Conservation (phyloP, 495 filamentous ascomycete species). For the Podospora anserina region DNA sequence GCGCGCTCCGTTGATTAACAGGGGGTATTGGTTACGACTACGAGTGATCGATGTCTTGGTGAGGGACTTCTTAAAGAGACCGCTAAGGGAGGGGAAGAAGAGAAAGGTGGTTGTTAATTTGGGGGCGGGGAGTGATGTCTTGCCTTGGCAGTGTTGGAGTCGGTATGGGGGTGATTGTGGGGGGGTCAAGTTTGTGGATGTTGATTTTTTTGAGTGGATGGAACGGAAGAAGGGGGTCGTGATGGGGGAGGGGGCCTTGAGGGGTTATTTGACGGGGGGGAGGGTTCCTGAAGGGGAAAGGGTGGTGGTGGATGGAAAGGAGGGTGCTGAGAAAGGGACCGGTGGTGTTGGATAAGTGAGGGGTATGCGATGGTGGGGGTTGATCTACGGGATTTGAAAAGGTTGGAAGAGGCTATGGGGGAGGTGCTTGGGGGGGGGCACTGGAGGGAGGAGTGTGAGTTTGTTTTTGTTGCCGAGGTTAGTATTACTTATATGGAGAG, state of each 20-base stretch:
- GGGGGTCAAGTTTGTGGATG: constrained; percentile 68
- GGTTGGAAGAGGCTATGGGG: constrained; percentile 55
- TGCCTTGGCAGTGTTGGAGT: constrained; percentile 79
- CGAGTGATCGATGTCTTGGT: constrained; percentile 72
- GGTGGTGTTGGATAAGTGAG: constrained; percentile 59
- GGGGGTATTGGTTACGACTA: constrained; percentile 85
- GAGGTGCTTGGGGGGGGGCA: constrained; percentile 49
- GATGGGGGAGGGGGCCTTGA: constrained; percentile 55
- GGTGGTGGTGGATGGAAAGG: background rate
- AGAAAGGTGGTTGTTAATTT: constrained; percentile 78
- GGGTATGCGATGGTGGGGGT: constrained; percentile 79
- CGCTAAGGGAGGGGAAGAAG: constrained; percentile 34
- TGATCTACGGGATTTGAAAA: constrained; percentile 65
- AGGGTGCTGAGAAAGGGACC: constrained; percentile 22
- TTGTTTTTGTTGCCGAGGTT: constrained; percentile 85
- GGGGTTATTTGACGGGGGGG: constrained; percentile 26
- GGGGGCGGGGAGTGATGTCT: constrained; percentile 88
- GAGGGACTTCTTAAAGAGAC: constrained; percentile 57
- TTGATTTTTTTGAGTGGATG: constrained; percentile 83
- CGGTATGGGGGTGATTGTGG: constrained; percentile 54
- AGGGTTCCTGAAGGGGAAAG: background rate
- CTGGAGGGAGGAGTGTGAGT: constrained; percentile 46
- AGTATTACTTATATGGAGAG: constrained; percentile 88
- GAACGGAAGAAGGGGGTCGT: constrained; percentile 68
- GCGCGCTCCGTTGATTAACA: constrained; percentile 78